Conservation (phyloP, 495 filamentous ascomycete species). For the Lasiosphaeriaceae sp. region DNA sequence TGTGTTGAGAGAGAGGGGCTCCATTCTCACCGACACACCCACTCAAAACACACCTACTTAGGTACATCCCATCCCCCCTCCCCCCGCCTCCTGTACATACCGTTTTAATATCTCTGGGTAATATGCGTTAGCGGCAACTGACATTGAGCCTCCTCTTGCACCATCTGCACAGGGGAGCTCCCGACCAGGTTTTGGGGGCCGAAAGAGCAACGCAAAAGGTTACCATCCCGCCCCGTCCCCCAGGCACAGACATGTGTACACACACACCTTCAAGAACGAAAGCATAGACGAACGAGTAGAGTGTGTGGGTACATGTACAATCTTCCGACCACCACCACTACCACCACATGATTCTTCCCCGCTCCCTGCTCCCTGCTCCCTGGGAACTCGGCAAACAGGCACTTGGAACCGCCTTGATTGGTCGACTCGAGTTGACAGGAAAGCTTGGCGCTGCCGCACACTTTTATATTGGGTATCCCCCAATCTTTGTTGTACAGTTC, state of each 20-base stretch:
- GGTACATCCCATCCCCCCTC: too few relatives aligned
- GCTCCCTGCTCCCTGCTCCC: too few relatives aligned
- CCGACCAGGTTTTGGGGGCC: slow-evolving; percentile 26
- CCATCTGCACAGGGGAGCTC: slow-evolving; percentile 11
- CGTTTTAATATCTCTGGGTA: slow-evolving; percentile 22
- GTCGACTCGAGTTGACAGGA: background rate
- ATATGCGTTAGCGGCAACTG: slow-evolving; percentile 18
- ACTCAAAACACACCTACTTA: too few relatives aligned
- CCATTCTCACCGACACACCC: too few relatives aligned
- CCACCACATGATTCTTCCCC: background rate
- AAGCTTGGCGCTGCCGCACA: slow-evolving; percentile 9
- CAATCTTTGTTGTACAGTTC: too few relatives aligned
- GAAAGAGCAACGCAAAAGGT: slow-evolving; percentile 10
- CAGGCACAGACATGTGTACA: background rate
- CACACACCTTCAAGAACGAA: slow-evolving; percentile 1
- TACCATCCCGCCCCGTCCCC: slow-evolving; percentile 17
- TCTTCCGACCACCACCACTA: background rate
- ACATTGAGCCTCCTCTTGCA: slow-evolving; percentile 16
- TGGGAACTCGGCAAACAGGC: background rate
- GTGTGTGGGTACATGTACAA: background rate
- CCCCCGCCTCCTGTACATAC: background rate
- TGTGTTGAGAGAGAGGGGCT: too few relatives aligned
- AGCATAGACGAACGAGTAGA: background rate
- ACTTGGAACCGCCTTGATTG: background rate
- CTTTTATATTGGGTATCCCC: slow-evolving; percentile 6